These are phyloP conservation scores for Saccharomyces eubayanus DNA, from an alignment of 805 yeast genomes.

Conservation along the genomic window DNA sequence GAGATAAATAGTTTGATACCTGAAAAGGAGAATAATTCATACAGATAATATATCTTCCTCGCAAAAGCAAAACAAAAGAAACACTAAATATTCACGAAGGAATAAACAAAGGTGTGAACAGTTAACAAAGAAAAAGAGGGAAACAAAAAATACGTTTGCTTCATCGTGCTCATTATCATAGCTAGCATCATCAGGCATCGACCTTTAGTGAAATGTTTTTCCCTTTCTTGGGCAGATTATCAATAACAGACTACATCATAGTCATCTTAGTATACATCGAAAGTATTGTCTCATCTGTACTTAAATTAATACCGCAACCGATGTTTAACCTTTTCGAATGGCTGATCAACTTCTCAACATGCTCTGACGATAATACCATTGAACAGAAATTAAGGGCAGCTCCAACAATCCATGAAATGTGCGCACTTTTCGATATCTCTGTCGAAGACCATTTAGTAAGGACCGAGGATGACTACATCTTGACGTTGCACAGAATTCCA, in stretches of 20 bases:
- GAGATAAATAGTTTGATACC: background rate
- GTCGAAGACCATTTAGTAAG: slow-evolving; percentile 70
- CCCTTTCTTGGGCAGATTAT: slow-evolving; percentile 39
- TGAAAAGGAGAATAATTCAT: background rate
- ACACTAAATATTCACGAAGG: background rate
- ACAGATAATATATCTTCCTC: background rate
- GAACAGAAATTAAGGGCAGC: slow-evolving; percentile 30
- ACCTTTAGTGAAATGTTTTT: background rate
- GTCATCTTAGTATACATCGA: slow-evolving; percentile 45
- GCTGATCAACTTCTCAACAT: slow-evolving; percentile 14
- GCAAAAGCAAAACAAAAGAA: background rate
- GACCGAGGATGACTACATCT: slow-evolving; percentile 68
- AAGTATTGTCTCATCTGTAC: slow-evolving; percentile 37
- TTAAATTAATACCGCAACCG: slow-evolving; percentile 38
- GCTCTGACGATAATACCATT: slow-evolving; percentile 14
- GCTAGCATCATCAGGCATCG: background rate
- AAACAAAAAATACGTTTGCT: background rate
- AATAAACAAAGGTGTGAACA: background rate
- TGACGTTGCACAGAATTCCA: slow-evolving; percentile 66
- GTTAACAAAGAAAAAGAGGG: background rate
- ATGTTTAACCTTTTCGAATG: slow-evolving; percentile 34
- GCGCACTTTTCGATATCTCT: slow-evolving; percentile 56
- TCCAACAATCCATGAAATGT: slow-evolving; percentile 54
- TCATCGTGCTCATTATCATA: background rate
- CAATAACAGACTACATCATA: slow-evolving; percentile 43